Evolutionary conservation across 768 basidiomycete species (phyloP), one percentile per base, ranked within the genome.

Genomic region (Auriscalpium microsporum): DNA sequence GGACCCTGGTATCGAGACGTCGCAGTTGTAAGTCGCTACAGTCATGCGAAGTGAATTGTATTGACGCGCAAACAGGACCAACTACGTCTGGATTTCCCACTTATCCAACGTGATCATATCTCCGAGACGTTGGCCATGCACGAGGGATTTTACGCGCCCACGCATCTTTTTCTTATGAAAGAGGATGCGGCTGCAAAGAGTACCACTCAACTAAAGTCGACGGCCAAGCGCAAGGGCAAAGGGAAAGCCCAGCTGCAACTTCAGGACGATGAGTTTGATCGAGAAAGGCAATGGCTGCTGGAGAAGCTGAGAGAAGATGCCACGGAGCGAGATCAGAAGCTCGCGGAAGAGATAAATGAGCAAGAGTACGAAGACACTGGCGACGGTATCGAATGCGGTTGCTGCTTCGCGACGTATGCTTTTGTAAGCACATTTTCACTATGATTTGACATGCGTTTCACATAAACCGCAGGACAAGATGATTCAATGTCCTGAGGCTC

Each of bases 401-500:
- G 92, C 63, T 96, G 93, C 69, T 95, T 93, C 64, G 71, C 79
- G 4, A 75, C 71, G 10, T 89, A 84, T 58, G 67, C 83, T 4
- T 86, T 88, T 69, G 89, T 90, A 67, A 55, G 88, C 73, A n/a
- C 28, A 38, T 28, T 7, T 10, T 42, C 45, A 9, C 5, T 14
- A 23, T 38, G 33, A 28, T 14, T 10, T 9, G 50, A 23, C 37
- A 38, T 36, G 33, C 50, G 56, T 36, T 45, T 52, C 33, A 33
- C 16, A 55, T n/a, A 13, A 48, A 23, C 11, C 33, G 51, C 63
- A 94, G 90, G 79, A 81, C 42, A 82, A 87, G 61, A 87, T 94
- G 84, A 76, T 90, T 2, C 92, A 94, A 70, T 95, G 93, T 63
- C 83, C 87, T 0, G 92, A 94, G 54, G 83, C 86, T 0, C 93